A percentile compares a stretch with the other conserved stretches of the same genome.
phyloP scores from a whole-genome alignment of 1,284 basidiomycete genomes.

The Cutaneotrichosporon daszewskae region DNA sequence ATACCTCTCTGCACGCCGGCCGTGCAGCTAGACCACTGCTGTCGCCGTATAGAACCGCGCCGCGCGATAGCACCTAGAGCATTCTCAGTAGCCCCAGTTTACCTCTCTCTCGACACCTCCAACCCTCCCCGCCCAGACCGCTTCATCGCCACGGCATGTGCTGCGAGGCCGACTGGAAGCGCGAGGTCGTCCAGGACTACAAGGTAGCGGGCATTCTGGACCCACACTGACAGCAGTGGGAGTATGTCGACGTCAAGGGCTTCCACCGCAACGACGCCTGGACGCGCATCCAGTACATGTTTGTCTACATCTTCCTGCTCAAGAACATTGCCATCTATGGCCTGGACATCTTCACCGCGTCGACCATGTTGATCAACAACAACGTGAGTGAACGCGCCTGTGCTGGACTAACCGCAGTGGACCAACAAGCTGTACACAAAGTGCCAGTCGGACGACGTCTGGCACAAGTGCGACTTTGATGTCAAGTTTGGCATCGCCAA shows the following conservation, averaged over 20 bases:
- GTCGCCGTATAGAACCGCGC: too few relatives aligned
- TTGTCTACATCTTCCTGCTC: constrained; percentile 84
- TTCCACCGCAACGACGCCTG: constrained; percentile 80
- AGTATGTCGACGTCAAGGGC: constrained; percentile 85
- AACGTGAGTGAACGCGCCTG: constrained; percentile 40
- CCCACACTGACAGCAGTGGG: constrained; percentile 61
- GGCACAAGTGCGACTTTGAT: constrained; percentile 71
- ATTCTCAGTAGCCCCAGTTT: too few relatives aligned
- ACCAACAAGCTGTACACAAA: constrained; percentile 9
- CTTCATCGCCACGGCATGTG: constrained; percentile 21
- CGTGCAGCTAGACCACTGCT: too few relatives aligned
- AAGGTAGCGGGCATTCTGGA: constrained; percentile 59
- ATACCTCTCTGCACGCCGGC: too few relatives aligned
- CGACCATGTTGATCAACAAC: constrained; percentile 88
- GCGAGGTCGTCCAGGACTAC: constrained; percentile 94
- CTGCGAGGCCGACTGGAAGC: constrained; percentile 73
- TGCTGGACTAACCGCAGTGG: constrained; percentile 2
- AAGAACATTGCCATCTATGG: constrained; percentile 94
- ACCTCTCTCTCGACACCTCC: not conserved
- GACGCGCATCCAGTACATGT: constrained; percentile 85
- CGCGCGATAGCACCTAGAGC: too few relatives aligned
- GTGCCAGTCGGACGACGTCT: constrained; percentile 65
- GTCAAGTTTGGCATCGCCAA: constrained; percentile 85
- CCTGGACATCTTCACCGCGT: constrained; percentile 94
- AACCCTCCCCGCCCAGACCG: not conserved